Conservation (phyloP, 371 early-diverging fungal genomes). For the Mucor mucedo region DNA sequence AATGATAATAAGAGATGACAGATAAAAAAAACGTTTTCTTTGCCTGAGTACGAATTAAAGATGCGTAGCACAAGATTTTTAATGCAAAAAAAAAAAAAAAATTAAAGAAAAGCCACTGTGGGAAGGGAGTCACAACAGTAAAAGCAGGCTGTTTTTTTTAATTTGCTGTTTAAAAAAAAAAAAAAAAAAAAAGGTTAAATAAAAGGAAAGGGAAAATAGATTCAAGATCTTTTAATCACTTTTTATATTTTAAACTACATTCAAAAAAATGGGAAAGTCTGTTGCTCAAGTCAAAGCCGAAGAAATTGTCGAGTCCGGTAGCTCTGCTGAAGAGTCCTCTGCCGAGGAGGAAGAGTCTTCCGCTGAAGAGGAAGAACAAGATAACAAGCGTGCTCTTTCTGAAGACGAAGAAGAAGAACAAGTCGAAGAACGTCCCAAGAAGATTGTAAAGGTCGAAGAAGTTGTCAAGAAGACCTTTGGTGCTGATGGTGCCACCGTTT, state of each 20-base stretch:
- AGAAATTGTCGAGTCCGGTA: slow-evolving; percentile 61
- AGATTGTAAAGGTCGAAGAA: slow-evolving; percentile 58
- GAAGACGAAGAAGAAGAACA: slow-evolving; percentile 32
- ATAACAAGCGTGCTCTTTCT: slow-evolving; percentile 25
- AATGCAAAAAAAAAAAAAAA: background rate
- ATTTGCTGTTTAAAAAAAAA: slow-evolving; percentile 1
- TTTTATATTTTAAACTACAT: background rate
- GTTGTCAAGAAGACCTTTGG: slow-evolving; percentile 39
- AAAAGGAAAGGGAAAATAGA: background rate
- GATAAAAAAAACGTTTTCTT: no score
- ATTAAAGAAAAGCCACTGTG: background rate
- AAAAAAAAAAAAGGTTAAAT: slow-evolving; percentile 13
- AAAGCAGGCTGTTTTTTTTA: slow-evolving; percentile 10
- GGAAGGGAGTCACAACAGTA: slow-evolving; percentile 12
- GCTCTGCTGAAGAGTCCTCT: slow-evolving; percentile 12
- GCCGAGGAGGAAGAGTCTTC: slow-evolving; percentile 21
- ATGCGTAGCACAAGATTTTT: background rate
- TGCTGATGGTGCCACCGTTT: slow-evolving; percentile 57
- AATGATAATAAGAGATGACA: no score
- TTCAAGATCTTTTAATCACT: slow-evolving; percentile 1
- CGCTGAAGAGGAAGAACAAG: slow-evolving; percentile 38
- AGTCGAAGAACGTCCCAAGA: slow-evolving; percentile 42
- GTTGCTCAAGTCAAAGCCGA: slow-evolving; percentile 96
- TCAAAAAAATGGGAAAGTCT: slow-evolving; percentile 73
- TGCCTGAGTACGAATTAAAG: no score